Evolutionary conservation across 768 basidiomycete genomes (phyloP), one percentile per base, ranked within the genome.

Genomic region (Mycena leptocephala): DNA sequence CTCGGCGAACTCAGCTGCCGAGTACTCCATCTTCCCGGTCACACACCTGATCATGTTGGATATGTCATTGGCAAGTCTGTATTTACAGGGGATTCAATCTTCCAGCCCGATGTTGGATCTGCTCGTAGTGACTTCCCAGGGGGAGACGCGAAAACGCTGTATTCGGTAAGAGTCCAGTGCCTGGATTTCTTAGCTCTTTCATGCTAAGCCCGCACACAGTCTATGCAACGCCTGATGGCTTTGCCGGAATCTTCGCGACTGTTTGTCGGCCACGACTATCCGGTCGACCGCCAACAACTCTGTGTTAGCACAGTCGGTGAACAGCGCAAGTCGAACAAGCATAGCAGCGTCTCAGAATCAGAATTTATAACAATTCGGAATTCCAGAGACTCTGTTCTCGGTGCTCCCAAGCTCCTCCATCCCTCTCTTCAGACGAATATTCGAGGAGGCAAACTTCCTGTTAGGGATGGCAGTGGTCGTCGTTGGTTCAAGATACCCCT

Each of bases 61-160:
- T 87, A 85, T 73, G 73, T 86, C 11, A 74, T 87, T 46, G 85
- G 85, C 20, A 80, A 82, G 35, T 81, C 83, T 20, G 83, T 85
- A 24, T 87, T 87, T 68, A 84, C 84, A 7, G 86, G 86, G 5
- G 86, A 87, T 48, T 86, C 85, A 7, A 86, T 87, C 65, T 87
- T 87, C 65, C 62, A 85, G 83, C 86, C 86, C 26, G 86, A 86
- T 56, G 81, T 86, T 56, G 86, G 85, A 7, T 84, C 84, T 61
- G 86, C 86, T 14, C 82, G 86, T 35, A 83, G 82, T 26, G 86
- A 86, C 70, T 87, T 86, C 71, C 86, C 86, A 0, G 86, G 86
- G 2, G 86, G 85, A 5, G 83, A 85, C 72, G 85, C 83, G 1
- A 82, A 83, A 63, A 79, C 79, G 59, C 75, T 87, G 20, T 86